Evolutionary conservation across 75 land plant species (phyloP).

Genomic region (Sequoiadendron giganteum): DNA sequence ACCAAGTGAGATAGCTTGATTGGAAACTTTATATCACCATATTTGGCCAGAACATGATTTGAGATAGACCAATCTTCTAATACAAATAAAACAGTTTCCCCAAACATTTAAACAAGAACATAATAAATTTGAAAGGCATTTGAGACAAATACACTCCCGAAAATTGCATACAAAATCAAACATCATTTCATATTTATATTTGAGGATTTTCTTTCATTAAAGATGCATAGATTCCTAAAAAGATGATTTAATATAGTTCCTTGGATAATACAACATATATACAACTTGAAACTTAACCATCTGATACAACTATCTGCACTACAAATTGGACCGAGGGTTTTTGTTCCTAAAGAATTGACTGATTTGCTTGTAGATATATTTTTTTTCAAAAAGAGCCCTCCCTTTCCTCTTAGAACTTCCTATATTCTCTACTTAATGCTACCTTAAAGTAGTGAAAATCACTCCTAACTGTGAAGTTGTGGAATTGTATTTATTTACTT

Average conservation of each 20-base stretch:
- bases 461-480: too few species aligned
- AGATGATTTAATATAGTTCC: neutral
- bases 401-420: too few species aligned
- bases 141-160: neutral
- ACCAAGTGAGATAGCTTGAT: conserved; percentile 49
- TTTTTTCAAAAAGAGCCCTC: too few species aligned
- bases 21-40: neutral
- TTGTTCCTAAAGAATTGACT: too few species aligned
- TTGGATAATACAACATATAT: neutral
- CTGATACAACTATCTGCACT: too few species aligned
- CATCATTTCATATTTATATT: neutral
- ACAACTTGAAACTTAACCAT: too few species aligned
- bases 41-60: neutral
- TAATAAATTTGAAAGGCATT: neutral
- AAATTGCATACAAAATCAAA: neutral
- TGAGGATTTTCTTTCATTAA: neutral
- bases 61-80: neutral
- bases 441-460: too few species aligned
- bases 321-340: too few species aligned
- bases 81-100: neutral
- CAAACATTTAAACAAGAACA: neutral
- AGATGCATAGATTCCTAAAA: neutral
- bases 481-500: too few species aligned
- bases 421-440: too few species aligned
- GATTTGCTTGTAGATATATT: too few species aligned